Conservation (phyloP, 1,284 basidiomycete genomes). For the Ustilago loliicola region DNA sequence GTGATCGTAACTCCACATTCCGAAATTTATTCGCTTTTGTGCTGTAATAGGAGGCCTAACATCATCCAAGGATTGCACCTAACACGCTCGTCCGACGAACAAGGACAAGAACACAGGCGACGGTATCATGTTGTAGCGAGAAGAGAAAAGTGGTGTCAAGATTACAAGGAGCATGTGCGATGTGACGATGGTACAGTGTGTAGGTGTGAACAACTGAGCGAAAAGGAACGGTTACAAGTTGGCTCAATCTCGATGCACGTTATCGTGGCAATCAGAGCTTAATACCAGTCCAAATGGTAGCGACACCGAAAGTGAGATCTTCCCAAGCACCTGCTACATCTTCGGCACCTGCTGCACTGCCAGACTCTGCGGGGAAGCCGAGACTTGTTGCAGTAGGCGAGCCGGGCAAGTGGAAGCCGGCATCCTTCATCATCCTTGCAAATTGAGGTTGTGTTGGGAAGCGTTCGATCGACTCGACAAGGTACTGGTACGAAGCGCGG, state of each 20-base stretch:
- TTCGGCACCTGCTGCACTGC: slow-evolving; percentile 34
- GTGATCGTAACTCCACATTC: slow-evolving; percentile 20
- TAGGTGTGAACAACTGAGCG: neutral
- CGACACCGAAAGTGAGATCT: slow-evolving; percentile 67
- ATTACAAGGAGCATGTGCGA: slow-evolving; percentile 20
- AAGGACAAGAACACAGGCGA: neutral
- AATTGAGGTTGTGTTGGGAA: slow-evolving; percentile 94
- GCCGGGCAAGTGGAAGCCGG: slow-evolving; percentile 71
- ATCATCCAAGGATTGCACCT: neutral
- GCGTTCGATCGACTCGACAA: slow-evolving; percentile 95
- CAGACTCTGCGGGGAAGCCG: slow-evolving; percentile 56
- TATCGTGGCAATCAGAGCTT: slow-evolving; percentile 32
- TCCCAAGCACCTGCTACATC: slow-evolving; percentile 66
- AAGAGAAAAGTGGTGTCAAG: slow-evolving; percentile 27
- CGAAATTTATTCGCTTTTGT: neutral
- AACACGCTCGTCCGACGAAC: neutral
- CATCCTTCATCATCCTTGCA: slow-evolving; percentile 79
- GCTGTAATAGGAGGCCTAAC: neutral
- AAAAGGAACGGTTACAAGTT: neutral
- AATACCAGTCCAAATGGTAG: slow-evolving; percentile 68
- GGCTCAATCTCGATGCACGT: neutral
- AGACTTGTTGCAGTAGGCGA: slow-evolving; percentile 58
- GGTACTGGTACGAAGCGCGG: slow-evolving; percentile 89
- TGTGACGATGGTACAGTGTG: neutral
- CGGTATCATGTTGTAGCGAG: neutral